Evolutionary conservation across 176 grass and related monocot genomes (phyloP).

Genomic region (Carex parvula): DNA sequence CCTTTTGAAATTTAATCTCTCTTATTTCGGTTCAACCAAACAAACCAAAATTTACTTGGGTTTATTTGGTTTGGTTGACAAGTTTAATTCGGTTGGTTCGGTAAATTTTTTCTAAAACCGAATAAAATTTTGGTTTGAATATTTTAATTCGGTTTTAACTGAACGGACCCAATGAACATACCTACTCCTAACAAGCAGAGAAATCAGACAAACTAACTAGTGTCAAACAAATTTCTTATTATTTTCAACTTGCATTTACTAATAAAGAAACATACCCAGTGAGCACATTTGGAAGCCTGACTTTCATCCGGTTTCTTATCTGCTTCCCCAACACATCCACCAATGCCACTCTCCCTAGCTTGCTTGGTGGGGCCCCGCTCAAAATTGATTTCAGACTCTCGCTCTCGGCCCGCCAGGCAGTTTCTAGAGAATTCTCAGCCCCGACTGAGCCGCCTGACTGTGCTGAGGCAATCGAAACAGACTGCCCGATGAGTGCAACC

Average conservation of each 20-base stretch:
- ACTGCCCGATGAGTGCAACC: constrained; percentile 89
- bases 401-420: constrained; percentile 75
- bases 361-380: constrained; percentile 58
- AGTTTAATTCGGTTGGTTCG: too few species aligned
- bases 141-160: too few species aligned
- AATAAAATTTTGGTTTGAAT: too few species aligned
- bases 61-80: too few species aligned
- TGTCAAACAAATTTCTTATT: not conserved
- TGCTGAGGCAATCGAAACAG: constrained; percentile 66
- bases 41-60: too few species aligned
- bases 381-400: constrained; percentile 74
- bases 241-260: not conserved
- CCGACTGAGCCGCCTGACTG: constrained; percentile 64
- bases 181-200: not conserved
- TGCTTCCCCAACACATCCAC: constrained; percentile 74
- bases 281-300: constrained; percentile 79
- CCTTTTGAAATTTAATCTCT: too few species aligned
- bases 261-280: constrained; percentile 48
- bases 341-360: constrained; percentile 71
- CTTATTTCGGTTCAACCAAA: too few species aligned
- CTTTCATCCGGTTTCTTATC: constrained; percentile 83
- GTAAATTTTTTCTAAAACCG: too few species aligned
- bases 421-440: constrained; percentile 81
- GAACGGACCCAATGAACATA: too few species aligned
- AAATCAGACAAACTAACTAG: not conserved